Conservation (phyloP, 345 rosid species). For the Syzygium oleosum region DNA sequence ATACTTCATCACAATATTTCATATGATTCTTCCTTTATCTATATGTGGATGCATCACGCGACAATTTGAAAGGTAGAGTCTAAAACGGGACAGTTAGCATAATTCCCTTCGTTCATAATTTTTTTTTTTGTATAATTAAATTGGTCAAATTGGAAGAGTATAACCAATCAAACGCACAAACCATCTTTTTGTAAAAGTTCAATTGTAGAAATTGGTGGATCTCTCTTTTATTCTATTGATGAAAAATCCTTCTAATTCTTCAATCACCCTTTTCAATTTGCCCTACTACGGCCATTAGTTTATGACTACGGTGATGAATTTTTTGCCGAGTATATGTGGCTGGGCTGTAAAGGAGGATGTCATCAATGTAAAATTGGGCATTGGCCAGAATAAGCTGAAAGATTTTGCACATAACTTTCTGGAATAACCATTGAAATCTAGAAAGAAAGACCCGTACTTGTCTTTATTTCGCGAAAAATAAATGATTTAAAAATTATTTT, state of each 20-base stretch:
- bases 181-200: not conserved
- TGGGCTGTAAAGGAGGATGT: not conserved
- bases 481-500: not conserved
- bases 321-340: not conserved
- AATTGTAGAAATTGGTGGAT: not conserved
- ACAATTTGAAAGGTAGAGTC: not conserved
- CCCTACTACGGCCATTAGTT: not conserved
- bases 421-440: accelerated
- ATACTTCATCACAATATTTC: not conserved
- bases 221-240: not conserved
- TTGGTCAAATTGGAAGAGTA: not conserved
- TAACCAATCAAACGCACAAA: not conserved
- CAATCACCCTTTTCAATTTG: not conserved
- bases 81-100: not conserved
- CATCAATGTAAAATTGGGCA: too few species aligned
- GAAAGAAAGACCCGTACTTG: not conserved
- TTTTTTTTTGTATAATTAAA: not conserved
- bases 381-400: too few species aligned
- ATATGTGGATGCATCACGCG: not conserved
- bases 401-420: not conserved
- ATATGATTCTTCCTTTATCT: not conserved
- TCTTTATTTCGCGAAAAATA: accelerated
- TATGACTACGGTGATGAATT: not conserved
- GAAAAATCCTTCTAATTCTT: not conserved
- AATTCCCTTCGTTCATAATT: not conserved